phyloP scores from a whole-genome alignment of 305 asterid species.

The Solanum hybrid region DNA sequence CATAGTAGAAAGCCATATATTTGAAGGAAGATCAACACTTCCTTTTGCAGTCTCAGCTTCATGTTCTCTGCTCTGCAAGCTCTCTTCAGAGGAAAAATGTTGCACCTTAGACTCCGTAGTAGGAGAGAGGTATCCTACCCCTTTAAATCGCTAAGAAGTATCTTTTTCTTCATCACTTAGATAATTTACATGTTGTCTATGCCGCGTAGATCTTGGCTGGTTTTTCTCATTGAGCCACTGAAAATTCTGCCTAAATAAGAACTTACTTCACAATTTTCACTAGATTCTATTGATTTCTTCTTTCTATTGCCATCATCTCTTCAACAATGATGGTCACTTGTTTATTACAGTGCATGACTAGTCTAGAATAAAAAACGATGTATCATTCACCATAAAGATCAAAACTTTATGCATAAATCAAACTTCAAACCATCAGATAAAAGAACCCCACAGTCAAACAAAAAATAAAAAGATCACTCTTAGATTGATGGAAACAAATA shows the following conservation, averaged over 20 bases:
- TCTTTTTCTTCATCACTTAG: background rate
- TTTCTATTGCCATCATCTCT: background rate
- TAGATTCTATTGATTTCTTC: background rate
- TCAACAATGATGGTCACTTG: background rate
- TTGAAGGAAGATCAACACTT: no score
- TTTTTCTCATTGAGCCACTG: background rate
- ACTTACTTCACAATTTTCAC: background rate
- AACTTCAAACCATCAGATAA: background rate
- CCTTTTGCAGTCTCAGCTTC: no score
- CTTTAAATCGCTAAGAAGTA: background rate
- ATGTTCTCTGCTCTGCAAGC: no score
- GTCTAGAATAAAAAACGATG: background rate
- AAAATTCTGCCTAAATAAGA: background rate
- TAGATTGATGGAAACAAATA: background rate
- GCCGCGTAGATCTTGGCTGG: background rate
- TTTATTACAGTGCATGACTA: background rate
- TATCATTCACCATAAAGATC: background rate
- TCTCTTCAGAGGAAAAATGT: no score
- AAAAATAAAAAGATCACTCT: background rate
- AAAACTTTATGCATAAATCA: no score
- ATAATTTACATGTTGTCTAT: no score
- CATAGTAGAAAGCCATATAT: no score
- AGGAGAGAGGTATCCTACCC: background rate
- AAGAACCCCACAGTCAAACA: background rate
- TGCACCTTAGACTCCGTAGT: background rate